Evolutionary conservation across 2,329 filamentous ascomycete genomes (phyloP), one percentile per base, ranked within the genome.

Genomic region (Calycina marina): DNA sequence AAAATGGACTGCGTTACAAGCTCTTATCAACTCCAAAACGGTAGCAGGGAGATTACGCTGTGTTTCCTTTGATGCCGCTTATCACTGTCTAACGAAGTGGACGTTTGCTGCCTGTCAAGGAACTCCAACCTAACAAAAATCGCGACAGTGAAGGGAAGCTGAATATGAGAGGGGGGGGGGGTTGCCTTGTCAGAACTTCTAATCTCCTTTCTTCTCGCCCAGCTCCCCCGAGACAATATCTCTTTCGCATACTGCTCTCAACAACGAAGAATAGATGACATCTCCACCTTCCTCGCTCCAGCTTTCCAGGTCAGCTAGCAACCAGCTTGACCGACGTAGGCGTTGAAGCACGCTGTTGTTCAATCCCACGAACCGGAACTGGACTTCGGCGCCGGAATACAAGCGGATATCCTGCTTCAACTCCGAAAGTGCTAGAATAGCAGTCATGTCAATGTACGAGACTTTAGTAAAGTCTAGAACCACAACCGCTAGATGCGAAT

Each of bases 351-450:
- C 39, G 10, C 20, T 18, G 1, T 28, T 12, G 18, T 28, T 38
- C 28, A 46, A 29, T 1, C 42, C 44, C 6, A 46, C 42, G 13
- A 47, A 42, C 6, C 42, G 30, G 10, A 47, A 24, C 25, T 45
- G 39, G 4, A 44, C 31, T 4, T 37, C 29, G 4, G 35, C 31
- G 14, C 41, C 38, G 4, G 33, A 37, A 22, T 42, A 45, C 4
- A 17, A 12, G 4, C 32, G 10, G 3, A 45, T 15, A 9, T 39
- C 39, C 4, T 30, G 26, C 18, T 40, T 44, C 14, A 40, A 15
- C 5, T 41, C 32, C 22, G 32, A 15, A 4, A 45, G 37, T 9
- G 33, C 24, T 6, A 31, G 32, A 6, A 47, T 33, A 1, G 35
- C 40, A 1, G 31, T 39, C 2, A 32, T 33, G 18, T 47, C 44